Evolutionary conservation across 768 basidiomycete genomes (phyloP), one percentile per base, ranked within the genome.

Genomic region (Podaxis sp.): DNA sequence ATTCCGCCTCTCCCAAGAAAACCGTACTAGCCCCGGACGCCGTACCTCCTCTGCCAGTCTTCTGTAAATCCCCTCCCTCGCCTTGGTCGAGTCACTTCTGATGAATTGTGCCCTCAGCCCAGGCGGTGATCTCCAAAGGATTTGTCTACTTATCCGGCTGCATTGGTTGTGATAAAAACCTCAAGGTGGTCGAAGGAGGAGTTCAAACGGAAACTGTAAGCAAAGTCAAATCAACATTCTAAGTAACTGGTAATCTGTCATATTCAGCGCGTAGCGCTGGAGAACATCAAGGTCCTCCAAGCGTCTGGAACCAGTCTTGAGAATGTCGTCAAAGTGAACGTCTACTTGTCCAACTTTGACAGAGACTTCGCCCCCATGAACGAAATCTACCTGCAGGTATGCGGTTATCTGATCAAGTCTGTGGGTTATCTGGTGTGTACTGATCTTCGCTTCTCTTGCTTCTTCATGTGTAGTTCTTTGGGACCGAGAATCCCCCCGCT

Each of bases 401-500:
- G 44, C 28, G 30, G 22, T 13, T 15, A 50, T 26, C 26, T 12
- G 49, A 13, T 50, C 26, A 22, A 22, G 4, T 22, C 11, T 8
- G n/a, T n/a, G 46, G 10, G 8, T 12, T 49, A 41, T 46, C 49
- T 40, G 36, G 11, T 13, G 63, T 60, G n/a, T 24, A 55, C 13
- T 56, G 33, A 38, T 15, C 28, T 48, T 54, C 46, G 5, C 7
- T 11, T 58, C 13, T 13, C 50, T 11, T 37, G 20, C 62, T 41
- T 40, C 28, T 3, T 20, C 15, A 20, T 37, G 17, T 30, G 5
- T 53, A 87, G 85, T 85, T 82, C 67, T 85, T 86, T 63, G 69
- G 76, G 22, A 70, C 70, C 56, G 72, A 73, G 12, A 75, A 71
- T 22, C 73, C 83, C 64, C 87, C 85, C 13, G 84, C 85, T 4